Evolutionary conservation across 2,329 filamentous ascomycete species (phyloP).

Genomic region (Dryadomyces quercivorus): DNA sequence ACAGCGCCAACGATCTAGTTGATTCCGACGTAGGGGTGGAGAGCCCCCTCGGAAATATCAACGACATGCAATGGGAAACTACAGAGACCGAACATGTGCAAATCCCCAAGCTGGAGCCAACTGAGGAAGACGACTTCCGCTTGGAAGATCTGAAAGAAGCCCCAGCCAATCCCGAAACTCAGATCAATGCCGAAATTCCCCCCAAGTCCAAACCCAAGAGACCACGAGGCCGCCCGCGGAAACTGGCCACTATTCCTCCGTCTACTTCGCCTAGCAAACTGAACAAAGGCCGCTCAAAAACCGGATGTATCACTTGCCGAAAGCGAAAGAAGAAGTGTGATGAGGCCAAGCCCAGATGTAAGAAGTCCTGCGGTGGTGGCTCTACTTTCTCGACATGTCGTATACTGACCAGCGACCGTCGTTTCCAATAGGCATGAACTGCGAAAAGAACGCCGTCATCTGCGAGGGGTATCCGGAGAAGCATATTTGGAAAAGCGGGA

Average conservation of each 20-base stretch:
- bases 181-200: background rate
- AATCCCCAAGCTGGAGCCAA: slow-evolving; percentile 43
- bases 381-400: background rate
- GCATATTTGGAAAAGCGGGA: slow-evolving; percentile 77
- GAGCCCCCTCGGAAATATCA: slow-evolving; percentile 17
- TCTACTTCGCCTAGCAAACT: slow-evolving; percentile 47
- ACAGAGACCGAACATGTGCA: slow-evolving; percentile 18
- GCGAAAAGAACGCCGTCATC: slow-evolving; percentile 84
- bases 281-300: slow-evolving; percentile 64
- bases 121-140: slow-evolving; percentile 41
- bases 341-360: slow-evolving; percentile 55
- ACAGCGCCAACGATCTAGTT: slow-evolving; percentile 22
- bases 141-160: slow-evolving; percentile 39
- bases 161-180: slow-evolving; percentile 19
- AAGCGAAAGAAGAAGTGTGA: slow-evolving; percentile 64
- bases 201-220: slow-evolving; percentile 38
- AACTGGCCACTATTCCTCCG: slow-evolving; percentile 56
- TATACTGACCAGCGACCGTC: background rate
- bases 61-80: slow-evolving; percentile 35
- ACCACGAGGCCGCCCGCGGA: slow-evolving; percentile 69
- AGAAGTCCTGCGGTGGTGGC: slow-evolving; percentile 16
- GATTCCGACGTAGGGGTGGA: slow-evolving; percentile 6
- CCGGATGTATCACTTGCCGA: slow-evolving; percentile 55
- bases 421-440: slow-evolving; percentile 37
- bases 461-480: slow-evolving; percentile 86